phyloP scores from a whole-genome alignment of 2,329 filamentous ascomycete genomes.

The Thyridium curvatum region DNA sequence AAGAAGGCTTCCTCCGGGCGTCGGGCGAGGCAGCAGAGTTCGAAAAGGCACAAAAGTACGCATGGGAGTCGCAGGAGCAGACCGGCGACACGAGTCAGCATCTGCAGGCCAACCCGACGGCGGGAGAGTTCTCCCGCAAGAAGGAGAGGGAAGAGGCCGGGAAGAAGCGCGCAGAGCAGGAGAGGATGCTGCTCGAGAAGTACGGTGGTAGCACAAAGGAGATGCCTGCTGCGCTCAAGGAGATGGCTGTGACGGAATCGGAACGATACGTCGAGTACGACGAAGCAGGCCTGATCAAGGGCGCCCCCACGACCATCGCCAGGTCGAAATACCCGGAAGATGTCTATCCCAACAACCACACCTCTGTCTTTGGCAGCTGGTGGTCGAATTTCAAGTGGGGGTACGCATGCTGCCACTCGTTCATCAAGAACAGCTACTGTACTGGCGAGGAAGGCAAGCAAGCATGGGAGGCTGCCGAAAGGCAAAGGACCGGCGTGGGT shows the following conservation, averaged over 20 bases:
- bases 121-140: conserved; percentile 77
- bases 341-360: conserved; percentile 84
- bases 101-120: conserved; percentile 93
- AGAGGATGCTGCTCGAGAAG: conserved; percentile 68
- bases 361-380: conserved; percentile 92
- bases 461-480: conserved; percentile 73
- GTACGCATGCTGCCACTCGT: conserved; percentile 90
- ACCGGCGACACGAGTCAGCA: conserved; percentile 75
- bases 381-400: conserved; percentile 96
- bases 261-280: conserved; percentile 94
- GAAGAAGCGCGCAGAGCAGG: conserved; percentile 58
- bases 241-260: conserved; percentile 67
- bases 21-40: conserved; percentile 93
- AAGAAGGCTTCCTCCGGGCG: conserved; percentile 84
- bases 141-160: conserved; percentile 71
- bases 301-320: conserved; percentile 66
- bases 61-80: conserved; percentile 91
- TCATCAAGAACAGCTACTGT: conserved; percentile 94
- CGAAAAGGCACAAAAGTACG: conserved; percentile 80
- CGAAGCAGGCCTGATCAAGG: conserved; percentile 82
- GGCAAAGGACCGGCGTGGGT: conserved; percentile 39
- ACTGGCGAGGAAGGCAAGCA: conserved; percentile 82
- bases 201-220: conserved; percentile 59
- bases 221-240: conserved; percentile 54
- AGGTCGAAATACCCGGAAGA: conserved; percentile 94